Evolutionary conservation across 2,329 filamentous ascomycete genomes (phyloP).

Genomic region (Dryadomyces quercus-mongolicae): DNA sequence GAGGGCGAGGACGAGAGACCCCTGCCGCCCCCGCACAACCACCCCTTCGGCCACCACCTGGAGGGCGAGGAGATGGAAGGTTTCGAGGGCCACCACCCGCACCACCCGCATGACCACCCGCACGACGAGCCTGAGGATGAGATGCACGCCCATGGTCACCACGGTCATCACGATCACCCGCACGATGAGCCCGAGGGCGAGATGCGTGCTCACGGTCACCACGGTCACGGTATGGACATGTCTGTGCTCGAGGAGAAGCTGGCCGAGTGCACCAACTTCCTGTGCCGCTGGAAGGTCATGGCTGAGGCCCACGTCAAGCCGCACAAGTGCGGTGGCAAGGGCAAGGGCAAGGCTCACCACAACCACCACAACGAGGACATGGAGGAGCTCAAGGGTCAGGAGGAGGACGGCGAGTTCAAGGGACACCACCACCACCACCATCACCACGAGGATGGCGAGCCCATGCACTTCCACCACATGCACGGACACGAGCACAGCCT

Average conservation of each 20-base stretch:
- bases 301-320: slow-evolving; percentile 29
- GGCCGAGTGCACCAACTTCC: slow-evolving; percentile 26
- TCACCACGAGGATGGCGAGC: slow-evolving; percentile 8
- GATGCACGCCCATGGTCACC: background rate
- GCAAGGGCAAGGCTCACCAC: slow-evolving; percentile 2
- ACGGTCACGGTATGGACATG: background rate
- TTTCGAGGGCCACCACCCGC: background rate
- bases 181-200: background rate
- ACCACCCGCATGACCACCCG: background rate
- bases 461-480: slow-evolving; percentile 7
- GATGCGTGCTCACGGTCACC: background rate
- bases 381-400: background rate
- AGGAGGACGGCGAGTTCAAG: background rate
- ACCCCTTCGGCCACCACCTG: background rate
- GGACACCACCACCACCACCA: slow-evolving; percentile 9
- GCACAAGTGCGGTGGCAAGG: slow-evolving; percentile 13
- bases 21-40: slow-evolving; percentile 4
- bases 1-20: slow-evolving; percentile 14
- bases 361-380: background rate
- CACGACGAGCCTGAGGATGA: background rate
- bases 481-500: slow-evolving; percentile 22
- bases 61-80: background rate
- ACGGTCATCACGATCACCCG: background rate
- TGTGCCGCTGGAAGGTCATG: slow-evolving; percentile 44
- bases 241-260: slow-evolving; percentile 15